Evolutionary conservation across 1,139 yeast genomes (phyloP).

Genomic region (Sugiyamaella grinbergsii): DNA sequence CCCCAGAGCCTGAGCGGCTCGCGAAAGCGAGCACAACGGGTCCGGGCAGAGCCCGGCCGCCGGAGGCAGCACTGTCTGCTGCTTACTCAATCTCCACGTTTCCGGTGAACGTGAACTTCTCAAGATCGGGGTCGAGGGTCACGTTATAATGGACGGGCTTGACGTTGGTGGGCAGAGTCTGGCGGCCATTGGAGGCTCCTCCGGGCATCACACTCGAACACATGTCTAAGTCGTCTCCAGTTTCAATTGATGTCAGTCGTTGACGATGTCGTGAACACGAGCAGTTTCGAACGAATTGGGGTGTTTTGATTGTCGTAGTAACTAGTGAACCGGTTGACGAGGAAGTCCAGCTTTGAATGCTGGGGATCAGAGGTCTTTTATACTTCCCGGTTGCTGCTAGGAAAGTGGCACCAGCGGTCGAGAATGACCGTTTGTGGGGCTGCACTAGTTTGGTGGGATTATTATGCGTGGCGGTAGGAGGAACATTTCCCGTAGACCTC

Average conservation of each 20-base stretch:
- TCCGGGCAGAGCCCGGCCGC: constrained; percentile 10
- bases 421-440: not conserved
- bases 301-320: not conserved
- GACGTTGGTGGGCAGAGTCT: constrained; percentile 71
- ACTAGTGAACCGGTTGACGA: not conserved
- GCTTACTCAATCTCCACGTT: constrained; percentile 55
- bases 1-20: not conserved
- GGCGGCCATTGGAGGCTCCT: constrained; percentile 43
- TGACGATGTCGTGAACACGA: constrained; percentile 13
- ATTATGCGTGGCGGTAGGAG: not conserved
- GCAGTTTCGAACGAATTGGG: constrained; percentile 2
- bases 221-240: constrained; percentile 8
- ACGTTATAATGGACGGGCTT: constrained; percentile 72
- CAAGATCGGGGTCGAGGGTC: constrained; percentile 71
- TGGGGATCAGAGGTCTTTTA: not conserved
- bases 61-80: not conserved
- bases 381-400: not conserved
- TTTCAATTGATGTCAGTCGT: constrained; percentile 2
- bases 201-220: constrained; percentile 2
- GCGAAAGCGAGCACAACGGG: constrained; percentile 10
- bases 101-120: constrained; percentile 71
- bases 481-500: not conserved
- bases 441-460: not conserved
- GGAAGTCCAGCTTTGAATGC: not conserved
- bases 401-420: not conserved